These are phyloP conservation scores for Viola odorata DNA, from an alignment of 345 rosid genomes.

Conservation along the genomic window DNA sequence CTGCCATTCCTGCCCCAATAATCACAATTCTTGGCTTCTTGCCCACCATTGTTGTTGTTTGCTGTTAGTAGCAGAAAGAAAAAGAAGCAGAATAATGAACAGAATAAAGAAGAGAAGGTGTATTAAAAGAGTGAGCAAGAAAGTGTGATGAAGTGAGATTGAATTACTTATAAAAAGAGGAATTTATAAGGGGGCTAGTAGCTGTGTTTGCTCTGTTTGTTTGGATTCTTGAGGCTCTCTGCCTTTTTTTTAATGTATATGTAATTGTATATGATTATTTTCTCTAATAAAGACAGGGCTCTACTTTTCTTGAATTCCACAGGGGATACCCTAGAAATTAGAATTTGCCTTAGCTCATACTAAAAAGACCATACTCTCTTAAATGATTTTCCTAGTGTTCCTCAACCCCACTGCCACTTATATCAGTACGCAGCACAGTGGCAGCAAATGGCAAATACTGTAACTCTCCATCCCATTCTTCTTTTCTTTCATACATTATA, in stretches of 20 bases:
- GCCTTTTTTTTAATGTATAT: not conserved
- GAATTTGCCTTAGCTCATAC: slow-evolving; percentile 6
- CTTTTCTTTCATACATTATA: no score
- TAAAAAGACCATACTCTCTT: slow-evolving; percentile 5
- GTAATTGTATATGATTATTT: slow-evolving; percentile 8
- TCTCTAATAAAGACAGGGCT: slow-evolving; percentile 46
- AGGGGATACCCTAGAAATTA: not conserved
- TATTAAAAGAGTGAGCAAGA: slow-evolving; percentile 13
- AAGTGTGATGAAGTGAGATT: slow-evolving; percentile 21
- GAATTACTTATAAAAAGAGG: slow-evolving; percentile 26
- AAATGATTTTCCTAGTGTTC: slow-evolving; percentile 6
- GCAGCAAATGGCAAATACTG: no score
- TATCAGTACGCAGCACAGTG: not conserved
- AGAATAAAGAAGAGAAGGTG: not conserved
- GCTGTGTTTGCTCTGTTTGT: not conserved
- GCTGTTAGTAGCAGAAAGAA: not conserved
- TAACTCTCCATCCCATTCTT: no score
- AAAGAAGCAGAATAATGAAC: not conserved
- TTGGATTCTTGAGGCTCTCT: slow-evolving; percentile 4
- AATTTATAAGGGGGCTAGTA: slow-evolving; percentile 31
- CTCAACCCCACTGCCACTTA: slow-evolving; percentile 11
- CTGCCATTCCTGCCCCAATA: slow-evolving; percentile 98
- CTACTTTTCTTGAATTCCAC: slow-evolving; percentile 41
- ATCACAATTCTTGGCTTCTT: slow-evolving; percentile 90
- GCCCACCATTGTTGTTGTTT: slow-evolving; percentile 41